Evolutionary conservation across 2,329 filamentous ascomycete genomes (phyloP).

Genomic region (Exophiala phaeomuriformis): DNA sequence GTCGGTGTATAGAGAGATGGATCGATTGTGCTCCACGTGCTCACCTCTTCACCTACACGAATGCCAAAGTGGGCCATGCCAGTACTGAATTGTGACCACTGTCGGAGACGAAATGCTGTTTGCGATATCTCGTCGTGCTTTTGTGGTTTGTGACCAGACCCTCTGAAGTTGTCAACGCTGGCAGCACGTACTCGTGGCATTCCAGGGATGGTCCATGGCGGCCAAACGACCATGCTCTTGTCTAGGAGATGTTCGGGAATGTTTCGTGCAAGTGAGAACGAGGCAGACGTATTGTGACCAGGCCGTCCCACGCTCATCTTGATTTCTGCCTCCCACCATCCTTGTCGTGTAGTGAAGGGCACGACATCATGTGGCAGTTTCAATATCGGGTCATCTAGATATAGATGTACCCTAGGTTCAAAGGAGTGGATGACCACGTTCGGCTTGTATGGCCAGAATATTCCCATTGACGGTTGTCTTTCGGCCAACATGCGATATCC

Average conservation of each 20-base stretch:
- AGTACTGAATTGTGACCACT: conserved; percentile 62
- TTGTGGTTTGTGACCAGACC: conserved; percentile 44
- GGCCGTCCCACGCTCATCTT: conserved; percentile 35
- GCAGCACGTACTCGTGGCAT: conserved; percentile 49
- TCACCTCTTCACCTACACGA: conserved; percentile 47
- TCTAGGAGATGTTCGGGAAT: conserved; percentile 38
- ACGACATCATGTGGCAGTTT: conserved; percentile 40
- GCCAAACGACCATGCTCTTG: conserved; percentile 58
- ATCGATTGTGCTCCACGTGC: conserved; percentile 66
- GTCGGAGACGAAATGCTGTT: conserved; percentile 63
- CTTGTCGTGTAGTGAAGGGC: conserved; percentile 21
- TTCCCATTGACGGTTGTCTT: conserved; percentile 47
- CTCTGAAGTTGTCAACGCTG: conserved; percentile 39
- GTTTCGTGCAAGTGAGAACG: conserved; percentile 58
- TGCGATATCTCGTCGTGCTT: conserved; percentile 57
- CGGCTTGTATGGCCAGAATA: conserved; percentile 58
- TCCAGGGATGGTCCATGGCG: conserved; percentile 63
- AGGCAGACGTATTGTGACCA: conserved; percentile 31
- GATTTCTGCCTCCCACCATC: conserved; percentile 37
- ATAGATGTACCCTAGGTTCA: conserved; percentile 60
- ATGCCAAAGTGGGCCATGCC: conserved; percentile 34
- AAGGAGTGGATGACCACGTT: conserved; percentile 67
- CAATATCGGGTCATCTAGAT: conserved; percentile 66
- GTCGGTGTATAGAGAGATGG: conserved; percentile 73
- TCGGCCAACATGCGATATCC: conserved; percentile 68